These are phyloP conservation scores for Verticillium nubilum DNA, from an alignment of 2,329 filamentous ascomycete species.

Conservation along the genomic window DNA sequence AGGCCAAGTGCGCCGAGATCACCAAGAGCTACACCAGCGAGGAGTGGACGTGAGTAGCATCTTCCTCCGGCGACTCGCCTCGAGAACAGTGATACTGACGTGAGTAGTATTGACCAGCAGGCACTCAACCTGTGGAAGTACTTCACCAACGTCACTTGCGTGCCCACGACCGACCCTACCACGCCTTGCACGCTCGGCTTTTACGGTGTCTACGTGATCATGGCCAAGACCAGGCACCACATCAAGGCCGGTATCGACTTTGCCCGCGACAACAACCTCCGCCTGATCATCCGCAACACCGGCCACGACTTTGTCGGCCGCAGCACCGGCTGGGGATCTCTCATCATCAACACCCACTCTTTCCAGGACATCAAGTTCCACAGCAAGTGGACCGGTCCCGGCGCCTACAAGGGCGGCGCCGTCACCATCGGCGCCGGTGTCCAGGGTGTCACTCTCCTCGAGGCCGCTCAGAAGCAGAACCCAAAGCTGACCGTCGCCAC, in stretches of 20 bases:
- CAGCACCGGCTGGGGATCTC: constrained; percentile 54
- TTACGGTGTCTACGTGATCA: constrained; percentile 28
- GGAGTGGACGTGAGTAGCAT: constrained; percentile 28
- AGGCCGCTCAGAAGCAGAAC: constrained; percentile 31
- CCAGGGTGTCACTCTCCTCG: constrained; percentile 36
- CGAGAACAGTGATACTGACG: not conserved
- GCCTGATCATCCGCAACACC: constrained; percentile 50
- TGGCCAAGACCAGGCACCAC: constrained; percentile 14
- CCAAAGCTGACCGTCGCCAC: constrained; percentile 38
- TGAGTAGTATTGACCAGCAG: constrained; percentile 18
- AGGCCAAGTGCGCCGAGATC: constrained; percentile 24
- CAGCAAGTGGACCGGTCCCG: constrained; percentile 24
- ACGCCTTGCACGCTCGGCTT: constrained; percentile 31
- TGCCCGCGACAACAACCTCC: constrained; percentile 33
- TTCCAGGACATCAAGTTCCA: constrained; percentile 41
- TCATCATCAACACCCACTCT: constrained; percentile 52
- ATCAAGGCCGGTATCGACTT: constrained; percentile 26
- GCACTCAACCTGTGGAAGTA: constrained; percentile 33
- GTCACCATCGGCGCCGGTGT: constrained; percentile 51
- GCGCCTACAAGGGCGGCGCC: constrained; percentile 42
- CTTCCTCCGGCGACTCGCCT: accelerated
- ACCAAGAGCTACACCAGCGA: constrained; percentile 24
- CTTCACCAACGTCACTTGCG: constrained; percentile 35
- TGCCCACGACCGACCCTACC: constrained; percentile 24
- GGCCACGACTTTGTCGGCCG: constrained; percentile 55